phyloP scores from a whole-genome alignment of 2,329 filamentous ascomycete species.

The Aspergillus sclerotialis region DNA sequence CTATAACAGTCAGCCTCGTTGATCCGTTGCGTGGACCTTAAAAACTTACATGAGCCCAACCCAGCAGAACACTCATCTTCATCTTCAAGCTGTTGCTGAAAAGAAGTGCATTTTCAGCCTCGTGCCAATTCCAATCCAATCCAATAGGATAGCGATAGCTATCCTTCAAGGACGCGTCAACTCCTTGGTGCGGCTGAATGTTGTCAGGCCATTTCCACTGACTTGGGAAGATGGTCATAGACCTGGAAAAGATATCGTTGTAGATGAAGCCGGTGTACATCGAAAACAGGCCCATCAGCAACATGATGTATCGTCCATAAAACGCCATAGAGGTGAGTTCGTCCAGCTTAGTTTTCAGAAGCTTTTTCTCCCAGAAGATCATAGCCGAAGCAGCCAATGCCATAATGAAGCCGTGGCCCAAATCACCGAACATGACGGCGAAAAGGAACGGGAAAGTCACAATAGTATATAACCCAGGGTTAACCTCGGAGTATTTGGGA shows the following conservation, averaged over 20 bases:
- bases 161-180: conserved; percentile 61
- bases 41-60: conserved; percentile 68
- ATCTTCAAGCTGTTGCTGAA: conserved; percentile 99
- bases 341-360: conserved; percentile 80
- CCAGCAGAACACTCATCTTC: conserved; percentile 97
- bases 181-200: conserved; percentile 58
- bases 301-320: conserved; percentile 95
- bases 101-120: conserved; percentile 85
- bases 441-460: conserved; percentile 99
- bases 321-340: conserved; percentile 98
- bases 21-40: conserved; percentile 1
- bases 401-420: conserved; percentile 91
- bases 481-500: conserved; percentile 94
- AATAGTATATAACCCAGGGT: conserved; percentile 89
- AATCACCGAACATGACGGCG: conserved; percentile 99
- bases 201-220: conserved; percentile 78
- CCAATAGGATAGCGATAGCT: conserved; percentile 91
- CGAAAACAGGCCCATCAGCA: conserved; percentile 97
- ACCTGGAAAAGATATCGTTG: conserved; percentile 94
- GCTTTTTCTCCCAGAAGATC: conserved; percentile 92
- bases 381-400: conserved; percentile 74
- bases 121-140: conserved; percentile 94
- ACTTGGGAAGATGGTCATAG: conserved; percentile 79
- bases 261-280: conserved; percentile 96
- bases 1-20: conserved; percentile 21